These are phyloP conservation scores for Aspergillus novoparasiticus DNA, from an alignment of 2,329 filamentous ascomycete genomes.

Conservation along the genomic window DNA sequence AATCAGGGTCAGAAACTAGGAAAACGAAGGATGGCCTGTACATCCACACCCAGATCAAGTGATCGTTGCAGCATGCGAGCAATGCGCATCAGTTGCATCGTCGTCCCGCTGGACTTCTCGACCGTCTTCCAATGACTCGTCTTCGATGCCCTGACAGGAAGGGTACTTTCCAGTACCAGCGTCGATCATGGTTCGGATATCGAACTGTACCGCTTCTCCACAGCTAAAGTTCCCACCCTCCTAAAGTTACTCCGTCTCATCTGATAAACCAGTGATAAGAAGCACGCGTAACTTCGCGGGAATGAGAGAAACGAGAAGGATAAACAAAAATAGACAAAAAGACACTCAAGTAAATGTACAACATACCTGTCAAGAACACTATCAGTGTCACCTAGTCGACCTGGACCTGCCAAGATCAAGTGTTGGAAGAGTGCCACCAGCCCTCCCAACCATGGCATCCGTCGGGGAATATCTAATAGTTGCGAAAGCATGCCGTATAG, in stretches of 20 bases:
- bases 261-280: slow-evolving; percentile 1
- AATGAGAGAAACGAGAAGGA: slow-evolving; percentile 8
- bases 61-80: slow-evolving; percentile 61
- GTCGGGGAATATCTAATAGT: slow-evolving; percentile 71
- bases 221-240: slow-evolving; percentile 26
- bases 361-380: slow-evolving; percentile 90
- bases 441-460: slow-evolving; percentile 90
- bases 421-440: slow-evolving; percentile 75
- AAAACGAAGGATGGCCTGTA: slow-evolving; percentile 22
- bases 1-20: background rate
- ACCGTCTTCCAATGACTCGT: slow-evolving; percentile 26
- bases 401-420: slow-evolving; percentile 71
- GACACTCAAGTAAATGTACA: slow-evolving; percentile 16
- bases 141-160: slow-evolving; percentile 13
- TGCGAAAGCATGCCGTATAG: slow-evolving; percentile 74
- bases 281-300: slow-evolving; percentile 1
- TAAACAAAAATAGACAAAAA: slow-evolving; percentile 9
- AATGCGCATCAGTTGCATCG: slow-evolving; percentile 34
- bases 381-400: slow-evolving; percentile 72
- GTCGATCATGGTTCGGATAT: slow-evolving; percentile 39
- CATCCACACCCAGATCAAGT: slow-evolving; percentile 58
- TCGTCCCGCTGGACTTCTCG: slow-evolving; percentile 17
- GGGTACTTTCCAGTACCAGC: slow-evolving; percentile 27
- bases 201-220: slow-evolving; percentile 32
- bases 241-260: slow-evolving; percentile 7